A percentile compares a stretch with the other conserved stretches of the same genome.
phyloP scores from a whole-genome alignment of 331 rosid genomes.

The Ulmus americana region DNA sequence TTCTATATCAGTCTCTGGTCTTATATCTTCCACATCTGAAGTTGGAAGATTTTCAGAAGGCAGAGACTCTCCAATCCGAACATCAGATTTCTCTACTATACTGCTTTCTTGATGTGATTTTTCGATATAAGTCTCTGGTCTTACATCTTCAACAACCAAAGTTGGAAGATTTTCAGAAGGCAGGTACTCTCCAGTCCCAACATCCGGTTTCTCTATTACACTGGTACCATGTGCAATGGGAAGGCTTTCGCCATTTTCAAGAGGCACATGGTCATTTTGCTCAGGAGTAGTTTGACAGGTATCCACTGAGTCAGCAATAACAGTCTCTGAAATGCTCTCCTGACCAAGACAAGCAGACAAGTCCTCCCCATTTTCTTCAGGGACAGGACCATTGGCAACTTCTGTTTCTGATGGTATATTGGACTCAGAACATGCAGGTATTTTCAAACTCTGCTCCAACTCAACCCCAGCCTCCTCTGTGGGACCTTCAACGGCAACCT shows the following conservation, averaged over 20 bases:
- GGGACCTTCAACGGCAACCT: constrained; percentile 11
- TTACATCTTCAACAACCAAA: no score
- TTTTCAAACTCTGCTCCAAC: constrained; percentile 10
- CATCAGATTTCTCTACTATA: not conserved
- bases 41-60: constrained; percentile 16
- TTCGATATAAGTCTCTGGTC: no score
- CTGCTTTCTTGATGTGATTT: not conserved
- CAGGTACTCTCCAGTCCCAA: not conserved
- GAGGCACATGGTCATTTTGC: constrained; percentile 6
- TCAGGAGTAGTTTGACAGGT: not conserved
- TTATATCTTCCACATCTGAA: constrained; percentile 15
- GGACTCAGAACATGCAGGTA: constrained; percentile 6
- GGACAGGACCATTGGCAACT: not conserved
- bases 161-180: not conserved
- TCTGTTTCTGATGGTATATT: not conserved
- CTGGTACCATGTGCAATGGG: constrained; percentile 12
- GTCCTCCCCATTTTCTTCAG: not conserved
- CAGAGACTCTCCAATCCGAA: constrained; percentile 11
- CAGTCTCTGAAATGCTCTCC: constrained; percentile 20
- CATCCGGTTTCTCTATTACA: not conserved
- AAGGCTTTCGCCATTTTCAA: constrained; percentile 18
- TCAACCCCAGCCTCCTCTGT: constrained; percentile 10
- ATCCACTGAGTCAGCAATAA: constrained; percentile 17
- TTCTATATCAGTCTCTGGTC: constrained; percentile 14
- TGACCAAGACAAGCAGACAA: constrained; percentile 13